A percentile compares a stretch with the other conserved stretches of the same genome.
phyloP scores from a whole-genome alignment of 306 rosid genomes.

The Canavalia ensiformis region DNA sequence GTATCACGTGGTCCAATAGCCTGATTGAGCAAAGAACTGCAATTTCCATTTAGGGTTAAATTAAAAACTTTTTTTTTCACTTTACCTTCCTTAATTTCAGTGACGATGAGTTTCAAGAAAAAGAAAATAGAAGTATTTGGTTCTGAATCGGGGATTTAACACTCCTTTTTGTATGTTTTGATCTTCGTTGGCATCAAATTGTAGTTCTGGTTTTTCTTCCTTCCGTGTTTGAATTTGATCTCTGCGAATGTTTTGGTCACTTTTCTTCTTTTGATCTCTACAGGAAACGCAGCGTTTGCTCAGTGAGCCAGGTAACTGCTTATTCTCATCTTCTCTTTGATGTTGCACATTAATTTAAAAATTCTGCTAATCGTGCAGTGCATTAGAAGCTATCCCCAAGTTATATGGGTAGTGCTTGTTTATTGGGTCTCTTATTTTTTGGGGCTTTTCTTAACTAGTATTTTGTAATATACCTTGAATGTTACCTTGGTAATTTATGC shows the following conservation, averaged over 20 bases:
- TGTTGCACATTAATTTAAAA: conserved; percentile 21
- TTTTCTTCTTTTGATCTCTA: conserved; percentile 45
- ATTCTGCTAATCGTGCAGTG: background rate
- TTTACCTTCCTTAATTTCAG: conserved; percentile 26
- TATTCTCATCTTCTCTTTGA: background rate
- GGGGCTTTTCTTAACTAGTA: background rate
- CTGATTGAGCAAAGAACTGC: conserved; percentile 7
- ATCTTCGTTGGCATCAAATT: conserved; percentile 33
- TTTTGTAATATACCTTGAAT: background rate
- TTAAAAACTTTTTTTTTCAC: background rate
- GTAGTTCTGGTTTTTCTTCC: conserved; percentile 3
- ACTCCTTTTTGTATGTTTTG: background rate
- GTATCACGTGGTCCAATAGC: background rate
- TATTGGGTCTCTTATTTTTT: background rate
- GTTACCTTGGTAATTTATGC: conserved; percentile 24
- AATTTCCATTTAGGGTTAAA: conserved; percentile 12
- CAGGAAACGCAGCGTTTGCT: conserved; percentile 99
- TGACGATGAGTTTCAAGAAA: background rate
- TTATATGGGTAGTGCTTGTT: conserved; percentile 14
- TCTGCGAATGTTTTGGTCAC: conserved; percentile 28
- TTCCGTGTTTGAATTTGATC: conserved; percentile 39
- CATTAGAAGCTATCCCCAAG: conserved; percentile 23
- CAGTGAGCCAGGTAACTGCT: conserved; percentile 88
- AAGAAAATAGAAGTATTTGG: background rate
- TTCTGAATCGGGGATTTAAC: conserved; percentile 11